These are phyloP conservation scores for Usnea hakonensis DNA, from an alignment of 495 filamentous ascomycete species.

Conservation along the genomic window DNA sequence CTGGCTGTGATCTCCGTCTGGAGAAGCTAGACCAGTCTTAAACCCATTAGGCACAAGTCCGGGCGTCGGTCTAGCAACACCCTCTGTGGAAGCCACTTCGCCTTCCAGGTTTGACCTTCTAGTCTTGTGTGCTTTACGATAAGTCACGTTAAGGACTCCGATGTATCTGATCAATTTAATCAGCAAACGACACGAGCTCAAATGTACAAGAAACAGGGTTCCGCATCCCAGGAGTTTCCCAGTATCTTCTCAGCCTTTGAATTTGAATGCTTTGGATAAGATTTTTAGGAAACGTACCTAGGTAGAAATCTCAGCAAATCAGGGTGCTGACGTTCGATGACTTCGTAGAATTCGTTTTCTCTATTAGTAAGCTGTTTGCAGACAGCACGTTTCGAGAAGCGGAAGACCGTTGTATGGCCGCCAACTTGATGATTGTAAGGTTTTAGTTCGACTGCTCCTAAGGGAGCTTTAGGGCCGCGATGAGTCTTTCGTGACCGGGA, in stretches of 20 bases:
- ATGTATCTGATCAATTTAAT: conserved; percentile 61
- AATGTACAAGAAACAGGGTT: neutral
- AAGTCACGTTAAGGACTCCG: conserved; percentile 93
- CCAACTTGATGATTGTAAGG: conserved; percentile 97
- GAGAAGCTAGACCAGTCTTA: neutral
- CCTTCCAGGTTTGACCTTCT: conserved; percentile 49
- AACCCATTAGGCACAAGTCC: neutral
- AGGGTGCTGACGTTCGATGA: conserved; percentile 80
- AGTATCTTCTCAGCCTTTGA: neutral
- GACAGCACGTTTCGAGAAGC: conserved; percentile 88
- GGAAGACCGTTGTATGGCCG: conserved; percentile 91
- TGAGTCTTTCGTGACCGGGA: conserved; percentile 33
- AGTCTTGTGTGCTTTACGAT: conserved; percentile 71
- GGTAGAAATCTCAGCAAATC: conserved; percentile 85
- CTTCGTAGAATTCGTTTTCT: conserved; percentile 98
- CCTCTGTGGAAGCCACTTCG: conserved; percentile 20
- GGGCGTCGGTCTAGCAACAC: neutral
- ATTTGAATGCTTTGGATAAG: conserved; percentile 14
- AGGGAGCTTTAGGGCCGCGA: conserved; percentile 43
- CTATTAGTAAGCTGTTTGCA: conserved; percentile 96
- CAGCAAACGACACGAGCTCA: neutral
- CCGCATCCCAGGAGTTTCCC: neutral
- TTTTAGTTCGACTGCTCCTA: conserved; percentile 91
- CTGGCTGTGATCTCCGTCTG: neutral
- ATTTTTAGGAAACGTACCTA: conserved; percentile 51